phyloP scores from a whole-genome alignment of 1,139 yeast genomes.

The Nakaseomyces delphensis region DNA sequence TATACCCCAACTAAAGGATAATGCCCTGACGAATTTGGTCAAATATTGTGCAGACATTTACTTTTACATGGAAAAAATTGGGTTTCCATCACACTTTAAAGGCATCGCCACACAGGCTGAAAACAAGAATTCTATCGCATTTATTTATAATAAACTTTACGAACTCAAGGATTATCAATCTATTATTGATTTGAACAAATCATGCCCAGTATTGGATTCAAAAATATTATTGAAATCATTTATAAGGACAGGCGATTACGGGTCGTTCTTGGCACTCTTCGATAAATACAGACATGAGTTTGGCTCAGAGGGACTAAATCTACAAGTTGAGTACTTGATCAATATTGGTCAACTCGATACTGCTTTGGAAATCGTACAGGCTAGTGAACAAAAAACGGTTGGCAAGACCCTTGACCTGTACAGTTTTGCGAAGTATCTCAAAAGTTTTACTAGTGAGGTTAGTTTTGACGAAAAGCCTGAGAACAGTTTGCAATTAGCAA shows the following conservation, averaged over 20 bases:
- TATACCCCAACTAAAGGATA: slow-evolving; percentile 22
- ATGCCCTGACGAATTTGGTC: slow-evolving; percentile 15
- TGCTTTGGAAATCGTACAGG: slow-evolving; percentile 13
- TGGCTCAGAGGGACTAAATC: slow-evolving; percentile 12
- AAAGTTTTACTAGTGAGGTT: slow-evolving; percentile 17
- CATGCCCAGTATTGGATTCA: slow-evolving; percentile 22
- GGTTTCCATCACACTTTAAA: slow-evolving; percentile 25
- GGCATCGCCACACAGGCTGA: slow-evolving; percentile 26
- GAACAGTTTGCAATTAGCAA: slow-evolving; percentile 28
- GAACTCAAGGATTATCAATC: slow-evolving; percentile 15
- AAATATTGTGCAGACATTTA: slow-evolving; percentile 11
- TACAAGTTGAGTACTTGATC: slow-evolving; percentile 24
- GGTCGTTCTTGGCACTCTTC: slow-evolving; percentile 15
- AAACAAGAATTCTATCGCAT: slow-evolving; percentile 19
- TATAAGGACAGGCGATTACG: slow-evolving; percentile 22
- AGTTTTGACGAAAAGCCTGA: slow-evolving; percentile 14
- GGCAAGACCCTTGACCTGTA: slow-evolving; percentile 20
- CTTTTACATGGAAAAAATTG: slow-evolving; percentile 16
- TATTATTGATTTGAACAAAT: slow-evolving; percentile 19
- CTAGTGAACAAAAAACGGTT: slow-evolving; percentile 14
- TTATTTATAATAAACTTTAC: slow-evolving; percentile 21
- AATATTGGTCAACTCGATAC: slow-evolving; percentile 18
- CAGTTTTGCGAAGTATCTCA: slow-evolving; percentile 23
- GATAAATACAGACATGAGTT: slow-evolving; percentile 15
- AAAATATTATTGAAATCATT: slow-evolving; percentile 22